Base-by-base conservation (phyloP, 805 yeast genomes). In the Schwanniomyces sp. region DNA sequence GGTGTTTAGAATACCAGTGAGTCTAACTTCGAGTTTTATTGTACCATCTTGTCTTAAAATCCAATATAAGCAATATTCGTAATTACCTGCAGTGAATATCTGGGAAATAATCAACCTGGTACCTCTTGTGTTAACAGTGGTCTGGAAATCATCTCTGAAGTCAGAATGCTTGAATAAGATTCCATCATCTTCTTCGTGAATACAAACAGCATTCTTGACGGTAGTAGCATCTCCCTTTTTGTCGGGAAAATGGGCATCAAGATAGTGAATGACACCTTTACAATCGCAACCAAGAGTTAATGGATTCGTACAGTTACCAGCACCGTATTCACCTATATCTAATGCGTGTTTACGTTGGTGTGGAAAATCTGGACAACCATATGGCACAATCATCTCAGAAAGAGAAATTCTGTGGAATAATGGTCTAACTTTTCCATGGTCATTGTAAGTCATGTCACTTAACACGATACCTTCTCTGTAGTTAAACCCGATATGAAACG, bases 241-340 rank as follows among this genome's bases (percentile, higher is more conserved):
- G 66, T 81, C 82, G 29, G 84, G 76, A 62, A 85, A 84, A 66
- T 81, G 84, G n/a, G 88, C 91, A 67, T 87, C 91, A 67, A 87
- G 63, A 70, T 87, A 87, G 66, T 88, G 91, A 58, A 87, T 87
- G 40, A 82, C 89, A 63, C 94, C 94, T 66, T 87, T 86, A 74
- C 94, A 87, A 67, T 87, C 94, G 65, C 94, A 87, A 37, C 92
- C 92, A 46, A 86, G 76, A 17, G 86, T 71, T 54, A 87, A 75
- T 29, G 91, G 88, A 69, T 87, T 87, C 45, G 94, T 84, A 84
- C 87, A 82, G 73, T 82, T 81, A 61, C 94, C 94, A 52, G 91
- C 92, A 71, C 94, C 94, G 64, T 86, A 86, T 67, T 87, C 94
- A 65, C 94, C 94, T 55, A 87, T 82, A 69, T 87, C 94, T 68